phyloP scores from a whole-genome alignment of 306 rosid species.

The Alnus rubra region DNA sequence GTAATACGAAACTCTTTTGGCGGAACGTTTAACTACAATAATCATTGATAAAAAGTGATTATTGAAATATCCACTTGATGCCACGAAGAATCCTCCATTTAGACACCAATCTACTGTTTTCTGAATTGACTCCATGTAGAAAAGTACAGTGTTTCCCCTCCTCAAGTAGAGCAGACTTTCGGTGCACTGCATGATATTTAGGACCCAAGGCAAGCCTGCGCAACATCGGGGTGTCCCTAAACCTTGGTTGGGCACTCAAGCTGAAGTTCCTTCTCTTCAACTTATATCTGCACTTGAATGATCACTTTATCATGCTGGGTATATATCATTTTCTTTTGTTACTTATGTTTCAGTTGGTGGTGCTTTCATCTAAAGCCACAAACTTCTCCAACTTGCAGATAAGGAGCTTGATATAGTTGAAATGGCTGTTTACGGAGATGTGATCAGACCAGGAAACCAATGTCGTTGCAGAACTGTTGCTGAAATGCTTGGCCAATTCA shows the following conservation, averaged over 20 bases:
- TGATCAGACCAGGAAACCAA: conserved; percentile 81
- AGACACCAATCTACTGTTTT: background rate
- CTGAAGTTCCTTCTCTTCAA: background rate
- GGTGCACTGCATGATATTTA: too few species aligned
- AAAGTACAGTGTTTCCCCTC: background rate
- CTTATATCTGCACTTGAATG: background rate
- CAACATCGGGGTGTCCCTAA: too few species aligned
- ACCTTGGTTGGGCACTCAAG: background rate
- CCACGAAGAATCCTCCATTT: background rate
- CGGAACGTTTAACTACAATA: background rate
- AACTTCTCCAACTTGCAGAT: conserved; percentile 48
- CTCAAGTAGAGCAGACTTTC: too few species aligned
- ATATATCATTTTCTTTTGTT: background rate
- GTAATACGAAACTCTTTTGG: background rate
- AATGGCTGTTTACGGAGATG: conserved; percentile 99
- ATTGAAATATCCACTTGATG: background rate
- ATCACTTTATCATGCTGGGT: background rate
- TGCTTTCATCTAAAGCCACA: background rate
- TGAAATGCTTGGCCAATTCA: conserved; percentile 83
- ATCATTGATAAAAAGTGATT: background rate
- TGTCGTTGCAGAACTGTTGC: conserved; percentile 89
- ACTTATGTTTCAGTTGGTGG: background rate
- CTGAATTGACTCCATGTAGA: background rate
- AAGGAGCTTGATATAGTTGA: conserved; percentile 91
- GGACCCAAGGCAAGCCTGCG: too few species aligned